A percentile compares a stretch with the other conserved stretches of the same genome.
phyloP scores from a whole-genome alignment of 257 asterid genomes.

The Ilex aquifolium region DNA sequence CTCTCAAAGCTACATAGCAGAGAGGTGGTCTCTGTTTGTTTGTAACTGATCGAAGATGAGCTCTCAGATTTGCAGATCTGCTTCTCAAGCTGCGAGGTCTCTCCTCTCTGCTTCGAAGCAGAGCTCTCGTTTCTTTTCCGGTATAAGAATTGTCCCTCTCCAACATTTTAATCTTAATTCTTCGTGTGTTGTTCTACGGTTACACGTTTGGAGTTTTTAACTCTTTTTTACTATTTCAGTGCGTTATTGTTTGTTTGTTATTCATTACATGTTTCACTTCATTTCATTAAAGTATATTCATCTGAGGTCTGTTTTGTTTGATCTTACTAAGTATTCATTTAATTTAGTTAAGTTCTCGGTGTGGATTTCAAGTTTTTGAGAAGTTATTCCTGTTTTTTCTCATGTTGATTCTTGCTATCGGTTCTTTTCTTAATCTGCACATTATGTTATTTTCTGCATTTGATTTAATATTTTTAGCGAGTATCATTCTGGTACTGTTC shows the following conservation, averaged over 20 bases:
- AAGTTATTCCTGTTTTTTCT: too few relatives aligned
- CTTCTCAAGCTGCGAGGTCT: conserved; percentile 48
- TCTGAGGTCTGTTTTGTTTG: too few relatives aligned
- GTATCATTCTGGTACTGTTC: too few relatives aligned
- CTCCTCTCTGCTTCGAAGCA: conserved; percentile 72
- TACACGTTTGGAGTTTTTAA: not conserved
- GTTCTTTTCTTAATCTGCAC: too few relatives aligned
- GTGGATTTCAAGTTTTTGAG: too few relatives aligned
- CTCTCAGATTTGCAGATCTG: conserved; percentile 80
- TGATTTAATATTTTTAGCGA: too few relatives aligned
- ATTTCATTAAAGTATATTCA: not conserved
- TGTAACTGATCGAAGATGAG: conserved; percentile 38
- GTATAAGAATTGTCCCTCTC: too few relatives aligned
- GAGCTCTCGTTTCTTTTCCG: conserved; percentile 63
- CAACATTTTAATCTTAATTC: not conserved
- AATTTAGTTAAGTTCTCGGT: too few relatives aligned
- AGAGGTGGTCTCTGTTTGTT: not conserved
- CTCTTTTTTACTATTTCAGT: not conserved
- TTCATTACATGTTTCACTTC: not conserved
- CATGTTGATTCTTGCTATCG: too few relatives aligned
- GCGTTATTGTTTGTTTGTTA: not conserved
- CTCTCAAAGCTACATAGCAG: not conserved
- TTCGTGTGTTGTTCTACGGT: not conserved
- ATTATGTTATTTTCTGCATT: too few relatives aligned
- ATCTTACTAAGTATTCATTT: too few relatives aligned